phyloP scores from a whole-genome alignment of 1,139 yeast species.

The Yamadazyma atmosphaerica region DNA sequence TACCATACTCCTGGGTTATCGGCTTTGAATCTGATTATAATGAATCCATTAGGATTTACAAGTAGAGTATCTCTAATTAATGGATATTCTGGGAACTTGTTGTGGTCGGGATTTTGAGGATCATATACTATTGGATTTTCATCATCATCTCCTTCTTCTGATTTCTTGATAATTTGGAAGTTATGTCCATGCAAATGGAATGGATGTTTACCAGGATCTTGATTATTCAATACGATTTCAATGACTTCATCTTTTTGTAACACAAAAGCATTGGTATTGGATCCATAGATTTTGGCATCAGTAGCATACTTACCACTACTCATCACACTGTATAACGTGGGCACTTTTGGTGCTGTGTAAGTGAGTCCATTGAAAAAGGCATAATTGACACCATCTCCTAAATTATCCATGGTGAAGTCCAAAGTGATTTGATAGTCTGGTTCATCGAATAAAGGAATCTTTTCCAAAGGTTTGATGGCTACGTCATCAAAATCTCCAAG shows the following conservation, averaged over 20 bases:
- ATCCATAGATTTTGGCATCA: conserved; percentile 57
- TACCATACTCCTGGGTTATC: conserved; percentile 65
- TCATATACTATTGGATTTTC: conserved; percentile 41
- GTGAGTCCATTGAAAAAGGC: conserved; percentile 87
- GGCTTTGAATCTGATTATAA: conserved; percentile 58
- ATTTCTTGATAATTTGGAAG: conserved; percentile 58
- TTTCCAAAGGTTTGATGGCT: conserved; percentile 56
- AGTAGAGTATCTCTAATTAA: conserved; percentile 69
- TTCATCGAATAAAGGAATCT: conserved; percentile 53
- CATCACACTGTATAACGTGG: conserved; percentile 73
- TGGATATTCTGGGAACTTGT: conserved; percentile 50
- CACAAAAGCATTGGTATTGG: conserved; percentile 73
- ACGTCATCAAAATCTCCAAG: conserved; percentile 64
- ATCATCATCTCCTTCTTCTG: conserved; percentile 33
- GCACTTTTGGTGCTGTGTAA: conserved; percentile 79
- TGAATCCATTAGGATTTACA: conserved; percentile 67
- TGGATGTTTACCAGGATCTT: conserved; percentile 81
- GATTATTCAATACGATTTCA: conserved; percentile 68
- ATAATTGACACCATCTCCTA: conserved; percentile 80
- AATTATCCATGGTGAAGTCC: conserved; percentile 74
- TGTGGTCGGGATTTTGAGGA: conserved; percentile 30
- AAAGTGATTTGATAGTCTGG: conserved; percentile 67
- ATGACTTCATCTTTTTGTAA: conserved; percentile 67
- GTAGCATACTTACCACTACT: conserved; percentile 57
- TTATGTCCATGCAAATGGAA: conserved; percentile 84